These are phyloP conservation scores for Pleurostoma richardsiae DNA, from an alignment of 2,329 filamentous ascomycete species.

Conservation along the genomic window DNA sequence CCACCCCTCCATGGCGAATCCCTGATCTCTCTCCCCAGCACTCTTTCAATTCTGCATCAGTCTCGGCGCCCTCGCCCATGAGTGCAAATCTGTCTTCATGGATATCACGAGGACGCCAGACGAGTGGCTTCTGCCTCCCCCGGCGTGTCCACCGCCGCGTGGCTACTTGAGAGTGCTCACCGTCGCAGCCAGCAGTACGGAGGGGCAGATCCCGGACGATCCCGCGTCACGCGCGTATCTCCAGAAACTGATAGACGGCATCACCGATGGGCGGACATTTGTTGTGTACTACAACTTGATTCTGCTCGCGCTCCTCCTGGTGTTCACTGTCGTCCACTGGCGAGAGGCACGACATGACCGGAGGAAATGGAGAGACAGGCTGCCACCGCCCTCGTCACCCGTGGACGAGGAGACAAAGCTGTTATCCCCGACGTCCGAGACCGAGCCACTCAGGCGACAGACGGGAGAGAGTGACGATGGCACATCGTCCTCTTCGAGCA, in stretches of 20 bases:
- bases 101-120: neutral
- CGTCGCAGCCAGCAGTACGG: neutral
- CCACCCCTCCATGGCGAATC: neutral
- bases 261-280: constrained; percentile 26
- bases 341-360: constrained; percentile 12
- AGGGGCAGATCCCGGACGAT: neutral
- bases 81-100: neutral
- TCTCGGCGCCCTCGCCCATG: neutral
- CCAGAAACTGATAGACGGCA: constrained; percentile 19
- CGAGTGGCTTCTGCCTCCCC: neutral
- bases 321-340: constrained; percentile 21
- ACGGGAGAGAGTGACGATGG: too few relatives aligned
- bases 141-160: neutral
- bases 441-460: too few relatives aligned
- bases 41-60: neutral
- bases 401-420: constrained; percentile 1
- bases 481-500: constrained; percentile 26
- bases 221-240: constrained; percentile 29
- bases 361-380: constrained; percentile 16
- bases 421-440: constrained; percentile 1
- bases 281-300: constrained; percentile 26
- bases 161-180: neutral
- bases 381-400: constrained; percentile 5
- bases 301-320: constrained; percentile 19
- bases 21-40: neutral